Percentiles rank a stretch among this genome's conserved stretches.
Evolutionary conservation across 306 rosid species (phyloP).

Genomic region (Cucurbita moschata): DNA sequence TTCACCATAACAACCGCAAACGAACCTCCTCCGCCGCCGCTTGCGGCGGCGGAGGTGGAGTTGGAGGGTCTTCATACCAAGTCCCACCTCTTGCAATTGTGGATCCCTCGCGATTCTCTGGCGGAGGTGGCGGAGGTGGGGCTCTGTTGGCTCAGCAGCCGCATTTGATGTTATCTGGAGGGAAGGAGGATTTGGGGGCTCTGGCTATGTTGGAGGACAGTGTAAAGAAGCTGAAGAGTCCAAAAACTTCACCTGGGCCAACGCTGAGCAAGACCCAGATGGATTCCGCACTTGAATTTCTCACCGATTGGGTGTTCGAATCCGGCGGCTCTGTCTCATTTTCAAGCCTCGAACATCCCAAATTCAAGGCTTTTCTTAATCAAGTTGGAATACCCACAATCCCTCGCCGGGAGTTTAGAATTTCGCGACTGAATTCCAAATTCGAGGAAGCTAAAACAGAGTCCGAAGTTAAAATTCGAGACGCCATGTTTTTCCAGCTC

Average conservation of each 20-base stretch:
- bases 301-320: constrained; percentile 79
- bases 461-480: constrained; percentile 65
- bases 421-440: constrained; percentile 36
- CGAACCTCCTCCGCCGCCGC: constrained; percentile 32
- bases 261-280: constrained; percentile 47
- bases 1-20: constrained; percentile 32
- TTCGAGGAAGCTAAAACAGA: constrained; percentile 66
- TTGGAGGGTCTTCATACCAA: constrained; percentile 20
- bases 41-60: background rate
- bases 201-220: constrained; percentile 90
- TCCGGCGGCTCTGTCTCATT: constrained; percentile 73
- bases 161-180: constrained; percentile 81
- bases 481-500: constrained; percentile 85
- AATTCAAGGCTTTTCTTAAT: constrained; percentile 65
- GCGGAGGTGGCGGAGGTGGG: constrained; percentile 17
- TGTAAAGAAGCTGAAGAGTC: constrained; percentile 91
- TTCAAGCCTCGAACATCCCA: constrained; percentile 65
- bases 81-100: constrained; percentile 31
- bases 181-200: constrained; percentile 82
- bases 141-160: constrained; percentile 13
- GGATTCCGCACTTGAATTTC: constrained; percentile 53
- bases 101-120: constrained; percentile 36
- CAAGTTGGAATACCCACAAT: constrained; percentile 64
- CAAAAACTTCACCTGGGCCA: constrained; percentile 71
- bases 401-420: constrained; percentile 43